phyloP scores from a whole-genome alignment of 768 basidiomycete genomes.

The Lactifluus hygrophoroides region DNA sequence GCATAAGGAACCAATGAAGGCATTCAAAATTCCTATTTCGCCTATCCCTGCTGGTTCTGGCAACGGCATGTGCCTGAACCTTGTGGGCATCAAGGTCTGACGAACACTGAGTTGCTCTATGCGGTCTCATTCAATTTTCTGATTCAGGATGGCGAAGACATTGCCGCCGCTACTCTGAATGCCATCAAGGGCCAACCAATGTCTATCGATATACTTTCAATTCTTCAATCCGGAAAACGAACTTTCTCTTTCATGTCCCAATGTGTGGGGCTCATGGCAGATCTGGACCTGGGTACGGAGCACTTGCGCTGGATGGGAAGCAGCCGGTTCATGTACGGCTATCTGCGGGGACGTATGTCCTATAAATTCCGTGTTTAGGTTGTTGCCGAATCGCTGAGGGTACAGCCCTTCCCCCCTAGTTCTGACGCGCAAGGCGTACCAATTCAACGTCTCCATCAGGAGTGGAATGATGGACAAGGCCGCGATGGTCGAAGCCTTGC shows the following conservation, averaged over 20 bases:
- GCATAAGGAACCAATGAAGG: slow-evolving; percentile 48
- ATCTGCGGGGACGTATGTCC: slow-evolving; percentile 54
- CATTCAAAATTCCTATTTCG: slow-evolving; percentile 60
- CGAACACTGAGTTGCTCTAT: background rate
- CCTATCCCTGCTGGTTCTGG: slow-evolving; percentile 80
- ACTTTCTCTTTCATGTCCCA: slow-evolving; percentile 79
- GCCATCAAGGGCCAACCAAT: slow-evolving; percentile 74
- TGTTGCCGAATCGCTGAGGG: background rate
- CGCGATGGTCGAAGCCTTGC: slow-evolving; percentile 51
- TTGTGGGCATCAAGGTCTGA: slow-evolving; percentile 58
- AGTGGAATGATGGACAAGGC: slow-evolving; percentile 60
- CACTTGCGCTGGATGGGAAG: slow-evolving; percentile 83
- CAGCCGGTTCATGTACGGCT: slow-evolving; percentile 65
- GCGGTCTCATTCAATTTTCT: background rate
- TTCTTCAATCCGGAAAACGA: slow-evolving; percentile 57
- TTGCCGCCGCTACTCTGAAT: slow-evolving; percentile 66
- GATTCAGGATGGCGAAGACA: slow-evolving; percentile 55
- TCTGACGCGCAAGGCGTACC: slow-evolving; percentile 51
- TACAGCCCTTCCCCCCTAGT: slow-evolving; percentile 32
- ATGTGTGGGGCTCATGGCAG: slow-evolving; percentile 76
- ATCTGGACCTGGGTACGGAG: slow-evolving; percentile 78
- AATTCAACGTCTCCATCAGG: slow-evolving; percentile 62
- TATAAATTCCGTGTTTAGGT: background rate
- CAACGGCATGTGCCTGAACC: slow-evolving; percentile 66
- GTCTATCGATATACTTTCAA: slow-evolving; percentile 67